Evolutionary conservation across 1,284 basidiomycete genomes (phyloP), one percentile per base, ranked within the genome.

Genomic region (Mycosarcoma maydis): DNA sequence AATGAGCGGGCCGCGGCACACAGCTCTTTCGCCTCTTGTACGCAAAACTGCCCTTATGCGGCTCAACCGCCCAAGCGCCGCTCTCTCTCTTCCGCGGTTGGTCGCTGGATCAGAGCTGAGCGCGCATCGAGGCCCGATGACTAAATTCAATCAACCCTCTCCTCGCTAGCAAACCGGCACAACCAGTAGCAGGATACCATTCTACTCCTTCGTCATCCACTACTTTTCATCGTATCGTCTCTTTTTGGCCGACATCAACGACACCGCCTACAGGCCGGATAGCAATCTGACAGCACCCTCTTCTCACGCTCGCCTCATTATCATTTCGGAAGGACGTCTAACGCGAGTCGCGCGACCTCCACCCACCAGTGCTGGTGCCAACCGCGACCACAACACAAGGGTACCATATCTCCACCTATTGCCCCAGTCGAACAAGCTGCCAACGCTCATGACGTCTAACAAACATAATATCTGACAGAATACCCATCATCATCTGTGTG

Each of bases 101-200:
- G 6, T 20, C 19, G 38, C 8, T 26, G 46, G 46, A 48, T 48
- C 46, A 48, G 33, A 32, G 45, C 46, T 32, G 27, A 48, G 46
- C 22, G 26, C 20, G 27, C 53, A 58, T 51, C 56, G 49, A 41
- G 29, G 44, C 56, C 56, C 56, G 56, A 58, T 58, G 48, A 29
- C 38, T 33, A 40, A 33, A 41, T 34, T 14, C 42, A 45, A n/a
- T n/a, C n/a, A 34, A 26, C 8, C 23, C 41, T 16, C 23, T 13
- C 29, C 34, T n/a, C 16, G 17, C 56, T 38, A 43, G 48, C 56
- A 51, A 51, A 45, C 56, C 42, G 43, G 37, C 48, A 58, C 33
- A 16, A n/a, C 33, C 27, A 29, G 13, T 29, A 13, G 27, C 27
- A 29, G 6, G 7, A 29, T 6, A n/a, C n/a, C n/a, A n/a, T n/a